A percentile compares a stretch with the other conserved stretches of the same genome.
These are phyloP conservation scores for Bonia amplexicaulis DNA, from an alignment of 176 grass and related monocot genomes.

Conservation along the genomic window DNA sequence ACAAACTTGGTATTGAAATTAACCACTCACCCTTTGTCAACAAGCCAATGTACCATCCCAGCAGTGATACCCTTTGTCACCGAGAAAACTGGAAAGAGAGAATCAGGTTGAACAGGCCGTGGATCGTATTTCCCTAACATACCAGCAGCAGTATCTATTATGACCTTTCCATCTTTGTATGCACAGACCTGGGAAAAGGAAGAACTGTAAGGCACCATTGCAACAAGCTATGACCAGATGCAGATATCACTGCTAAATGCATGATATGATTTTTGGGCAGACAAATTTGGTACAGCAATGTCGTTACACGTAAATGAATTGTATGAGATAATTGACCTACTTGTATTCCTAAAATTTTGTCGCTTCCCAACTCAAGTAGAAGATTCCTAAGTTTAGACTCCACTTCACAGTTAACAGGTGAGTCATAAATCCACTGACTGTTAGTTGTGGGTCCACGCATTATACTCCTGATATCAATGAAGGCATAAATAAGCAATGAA, in stretches of 20 bases:
- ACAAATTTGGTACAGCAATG: neutral
- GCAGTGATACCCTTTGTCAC: slow-evolving; percentile 96
- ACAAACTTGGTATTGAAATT: neutral
- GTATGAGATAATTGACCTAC: slow-evolving; percentile 38
- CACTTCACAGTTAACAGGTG: slow-evolving; percentile 78
- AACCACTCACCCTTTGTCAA: slow-evolving; percentile 71
- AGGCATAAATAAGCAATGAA: slow-evolving; percentile 22
- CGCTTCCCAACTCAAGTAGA: slow-evolving; percentile 66
- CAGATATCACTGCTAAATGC: neutral
- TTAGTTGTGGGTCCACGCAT: slow-evolving; percentile 20
- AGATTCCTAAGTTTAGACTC: slow-evolving; percentile 76
- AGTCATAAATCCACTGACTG: slow-evolving; percentile 77
- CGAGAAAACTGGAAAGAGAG: slow-evolving; percentile 96
- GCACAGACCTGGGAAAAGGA: slow-evolving; percentile 65
- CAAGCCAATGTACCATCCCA: slow-evolving; percentile 91
- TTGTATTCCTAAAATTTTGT: slow-evolving; percentile 98
- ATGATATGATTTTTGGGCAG: neutral
- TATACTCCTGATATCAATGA: slow-evolving; percentile 47
- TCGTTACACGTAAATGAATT: neutral
- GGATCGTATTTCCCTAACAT: slow-evolving; percentile 89
- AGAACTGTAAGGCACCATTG: slow-evolving; percentile 8
- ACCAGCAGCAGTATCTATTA: slow-evolving; percentile 96
- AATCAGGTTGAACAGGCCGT: slow-evolving; percentile 86
- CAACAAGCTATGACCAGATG: neutral
- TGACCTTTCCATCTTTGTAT: slow-evolving; percentile 95